Evolutionary conservation across 768 basidiomycete genomes (phyloP), one percentile per base, ranked within the genome.

Genomic region (Tremella fuciformis): DNA sequence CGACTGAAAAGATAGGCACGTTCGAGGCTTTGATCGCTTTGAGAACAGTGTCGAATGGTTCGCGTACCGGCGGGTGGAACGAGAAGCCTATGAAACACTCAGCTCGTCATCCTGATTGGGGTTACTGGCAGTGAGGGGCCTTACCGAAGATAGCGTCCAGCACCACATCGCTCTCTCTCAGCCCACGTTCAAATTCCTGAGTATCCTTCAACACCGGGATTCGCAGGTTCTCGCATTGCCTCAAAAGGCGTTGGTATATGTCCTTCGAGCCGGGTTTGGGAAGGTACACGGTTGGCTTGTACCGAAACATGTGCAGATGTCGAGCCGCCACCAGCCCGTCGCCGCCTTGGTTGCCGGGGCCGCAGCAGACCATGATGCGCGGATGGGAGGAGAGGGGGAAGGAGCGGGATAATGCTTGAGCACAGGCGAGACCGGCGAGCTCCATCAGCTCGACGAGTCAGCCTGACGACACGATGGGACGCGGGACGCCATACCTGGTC

Each of bases 261-360:
- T 96, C 93, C 75, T 97, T 97, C 1, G 85, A 85, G 0, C 92
- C 92, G 9, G 89, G 88, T 89, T 98, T 98, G 4, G 96, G 96
- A 82, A 94, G 86, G 78, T 90, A 97, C 16, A 99, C 83, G 0
- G 84, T 88, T 0, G 93, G 89, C 44, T 83, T 80, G 74, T 96
- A 98, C 2, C 90, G 90, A 76, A 97, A 97, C 84, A 91, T 87
- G 9, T 87, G 85, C 8, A 99, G 83, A 78, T 99, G 96, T 44
- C 94, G 82, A 42, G 96, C 96, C 25, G 96, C 96, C 22, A 97
- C 94, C 0, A 99, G 80, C 2, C 96, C 96, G 78, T 99, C 96
- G 13, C 96, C 96, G 1, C 91, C 88, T 80, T 98, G 94, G 70
- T 98, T 98, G 41, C 96, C 96, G 7, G 96, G 93, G 16, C 96